Conservation (phyloP, 352 stramenopile species). For the Phytophthora pseudosyringae region DNA sequence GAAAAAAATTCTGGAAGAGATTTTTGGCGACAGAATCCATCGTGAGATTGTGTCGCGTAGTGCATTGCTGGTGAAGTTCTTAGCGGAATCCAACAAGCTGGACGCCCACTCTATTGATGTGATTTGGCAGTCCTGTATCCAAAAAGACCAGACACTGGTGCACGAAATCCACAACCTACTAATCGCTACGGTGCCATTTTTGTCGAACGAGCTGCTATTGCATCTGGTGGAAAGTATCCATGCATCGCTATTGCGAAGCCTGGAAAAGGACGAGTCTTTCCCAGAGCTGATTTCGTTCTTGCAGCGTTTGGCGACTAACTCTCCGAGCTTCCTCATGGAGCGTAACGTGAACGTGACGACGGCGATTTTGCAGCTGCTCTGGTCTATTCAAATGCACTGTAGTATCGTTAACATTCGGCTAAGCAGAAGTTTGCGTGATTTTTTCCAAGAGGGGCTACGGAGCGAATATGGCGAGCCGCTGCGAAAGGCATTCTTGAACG, state of each 20-base stretch:
- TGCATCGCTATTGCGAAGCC: constrained; percentile 53
- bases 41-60: constrained; percentile 87
- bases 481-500: constrained; percentile 71
- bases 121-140: constrained; percentile 83
- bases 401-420: constrained; percentile 63
- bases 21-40: constrained; percentile 91
- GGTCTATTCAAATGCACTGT: constrained; percentile 85
- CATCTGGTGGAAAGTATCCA: constrained; percentile 79
- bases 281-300: constrained; percentile 80
- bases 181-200: constrained; percentile 76
- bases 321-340: constrained; percentile 77
- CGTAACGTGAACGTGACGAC: constrained; percentile 65
- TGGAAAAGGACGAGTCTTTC: constrained; percentile 64
- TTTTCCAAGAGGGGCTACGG: constrained; percentile 83
- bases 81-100: constrained; percentile 83
- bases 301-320: constrained; percentile 74
- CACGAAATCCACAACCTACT: constrained; percentile 86
- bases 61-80: constrained; percentile 83
- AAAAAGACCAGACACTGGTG: constrained; percentile 86
- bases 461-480: constrained; percentile 74
- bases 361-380: constrained; percentile 75
- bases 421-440: constrained; percentile 73
- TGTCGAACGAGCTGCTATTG: constrained; percentile 74
- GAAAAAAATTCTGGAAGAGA: constrained; percentile 83
- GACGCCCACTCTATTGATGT: constrained; percentile 67